phyloP scores from a whole-genome alignment of 768 basidiomycete species.

The Galerina marginata region DNA sequence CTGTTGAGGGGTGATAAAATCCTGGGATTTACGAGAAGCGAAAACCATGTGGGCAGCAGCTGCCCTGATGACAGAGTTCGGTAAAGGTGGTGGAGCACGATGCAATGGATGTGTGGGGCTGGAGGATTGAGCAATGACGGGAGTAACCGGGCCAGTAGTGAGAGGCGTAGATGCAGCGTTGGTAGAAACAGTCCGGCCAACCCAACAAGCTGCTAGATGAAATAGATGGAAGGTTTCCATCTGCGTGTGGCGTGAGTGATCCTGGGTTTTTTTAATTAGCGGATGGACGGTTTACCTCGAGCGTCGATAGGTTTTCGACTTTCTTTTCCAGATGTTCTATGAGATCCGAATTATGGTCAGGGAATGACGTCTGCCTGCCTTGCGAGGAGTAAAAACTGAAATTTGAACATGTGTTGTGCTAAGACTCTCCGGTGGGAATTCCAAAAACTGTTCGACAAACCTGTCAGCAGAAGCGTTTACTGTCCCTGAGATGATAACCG shows the following conservation, averaged over 20 bases:
- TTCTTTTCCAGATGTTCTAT: constrained; percentile 57
- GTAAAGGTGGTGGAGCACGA: constrained; percentile 23
- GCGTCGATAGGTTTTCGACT: constrained; percentile 61
- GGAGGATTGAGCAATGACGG: constrained; percentile 38
- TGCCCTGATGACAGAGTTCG: constrained; percentile 59
- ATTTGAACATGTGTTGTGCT: constrained; percentile 3
- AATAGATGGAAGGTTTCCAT: constrained; percentile 88
- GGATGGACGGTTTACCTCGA: constrained; percentile 60
- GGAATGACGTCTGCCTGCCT: constrained; percentile 82
- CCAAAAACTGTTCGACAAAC: constrained; percentile 34
- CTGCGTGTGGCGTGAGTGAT: constrained; percentile 37
- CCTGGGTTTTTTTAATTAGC: background rate
- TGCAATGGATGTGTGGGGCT: constrained; percentile 23
- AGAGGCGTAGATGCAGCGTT: constrained; percentile 44
- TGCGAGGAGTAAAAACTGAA: constrained; percentile 86
- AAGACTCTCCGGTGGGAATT: constrained; percentile 6
- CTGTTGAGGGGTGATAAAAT: constrained; percentile 75
- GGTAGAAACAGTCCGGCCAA: constrained; percentile 32
- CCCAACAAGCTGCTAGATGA: constrained; percentile 80
- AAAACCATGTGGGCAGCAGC: constrained; percentile 85
- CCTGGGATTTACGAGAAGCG: constrained; percentile 72
- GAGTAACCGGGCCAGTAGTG: constrained; percentile 48
- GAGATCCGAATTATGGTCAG: constrained; percentile 71
- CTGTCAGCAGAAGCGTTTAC: constrained; percentile 87
- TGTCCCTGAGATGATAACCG: constrained; percentile 46